A percentile compares a stretch with the other conserved stretches of the same genome.
phyloP scores from a whole-genome alignment of 441 rosid species.

The Flueggea neowawraea region DNA sequence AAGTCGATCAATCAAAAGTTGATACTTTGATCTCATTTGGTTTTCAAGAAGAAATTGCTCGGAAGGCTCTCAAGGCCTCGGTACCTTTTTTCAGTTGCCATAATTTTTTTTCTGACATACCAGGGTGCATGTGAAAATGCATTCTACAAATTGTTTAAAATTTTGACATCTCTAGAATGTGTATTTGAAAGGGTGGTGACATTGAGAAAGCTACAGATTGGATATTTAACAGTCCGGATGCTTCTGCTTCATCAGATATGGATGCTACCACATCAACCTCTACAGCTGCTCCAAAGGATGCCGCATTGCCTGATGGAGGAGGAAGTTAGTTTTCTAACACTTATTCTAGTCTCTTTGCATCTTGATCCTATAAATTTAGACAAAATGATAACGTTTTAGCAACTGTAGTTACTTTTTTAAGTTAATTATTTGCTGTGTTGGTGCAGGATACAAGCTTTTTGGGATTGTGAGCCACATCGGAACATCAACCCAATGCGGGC shows the following conservation, averaged over 20 bases:
- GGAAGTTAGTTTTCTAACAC: constrained; percentile 62
- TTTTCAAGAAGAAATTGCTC: constrained; percentile 76
- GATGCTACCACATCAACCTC: constrained; percentile 59
- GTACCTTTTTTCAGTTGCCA: constrained; percentile 23
- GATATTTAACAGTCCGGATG: constrained; percentile 91
- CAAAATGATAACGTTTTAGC: too few species aligned
- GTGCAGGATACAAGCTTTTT: constrained; percentile 79
- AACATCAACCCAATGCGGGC: constrained; percentile 92
- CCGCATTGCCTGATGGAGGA: constrained; percentile 75
- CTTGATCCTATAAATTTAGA: too few species aligned
- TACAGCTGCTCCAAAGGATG: constrained; percentile 32
- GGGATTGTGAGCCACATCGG: constrained; percentile 97
- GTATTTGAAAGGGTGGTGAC: constrained; percentile 66
- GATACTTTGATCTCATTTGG: constrained; percentile 90
- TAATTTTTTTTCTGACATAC: too few species aligned
- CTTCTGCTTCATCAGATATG: constrained; percentile 73
- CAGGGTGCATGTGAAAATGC: too few species aligned
- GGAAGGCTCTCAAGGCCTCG: constrained; percentile 81
- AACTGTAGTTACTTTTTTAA: background rate
- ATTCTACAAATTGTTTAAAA: background rate
- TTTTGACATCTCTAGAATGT: background rate
- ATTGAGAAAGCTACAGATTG: constrained; percentile 97
- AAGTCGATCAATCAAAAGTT: constrained; percentile 62
- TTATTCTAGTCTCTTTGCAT: constrained; percentile 8
- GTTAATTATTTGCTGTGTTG: too few species aligned